A percentile compares a stretch with the other conserved stretches of the same genome.
phyloP scores from a whole-genome alignment of 2,329 filamentous ascomycete genomes.

The Aspergillus brasiliensis region DNA sequence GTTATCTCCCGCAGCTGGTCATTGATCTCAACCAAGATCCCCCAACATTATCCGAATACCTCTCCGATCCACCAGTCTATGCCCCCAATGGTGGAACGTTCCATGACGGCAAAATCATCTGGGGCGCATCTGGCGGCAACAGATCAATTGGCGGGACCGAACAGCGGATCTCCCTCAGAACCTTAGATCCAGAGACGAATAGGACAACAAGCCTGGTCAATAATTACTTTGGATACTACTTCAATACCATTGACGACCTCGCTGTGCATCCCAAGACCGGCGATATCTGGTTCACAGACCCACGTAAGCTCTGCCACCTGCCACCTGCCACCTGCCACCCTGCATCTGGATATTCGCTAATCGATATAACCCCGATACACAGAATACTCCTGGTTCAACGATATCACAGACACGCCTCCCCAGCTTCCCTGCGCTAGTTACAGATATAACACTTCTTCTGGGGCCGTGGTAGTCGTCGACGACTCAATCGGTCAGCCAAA shows the following conservation, averaged over 20 bases:
- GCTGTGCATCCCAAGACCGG: conserved; percentile 45
- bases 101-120: conserved; percentile 44
- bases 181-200: conserved; percentile 50
- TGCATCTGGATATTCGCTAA: too few species aligned
- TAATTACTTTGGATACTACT: conserved; percentile 47
- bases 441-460: conserved; percentile 46
- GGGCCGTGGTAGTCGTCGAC: conserved; percentile 45
- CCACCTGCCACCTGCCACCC: neutral
- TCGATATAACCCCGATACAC: too few species aligned
- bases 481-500: conserved; percentile 48
- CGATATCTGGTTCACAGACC: conserved; percentile 56
- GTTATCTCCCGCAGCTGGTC: conserved; percentile 42
- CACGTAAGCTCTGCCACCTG: conserved; percentile 27
- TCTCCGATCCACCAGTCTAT: conserved; percentile 48
- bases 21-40: conserved; percentile 48
- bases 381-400: conserved; percentile 42
- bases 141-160: conserved; percentile 38
- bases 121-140: conserved; percentile 42
- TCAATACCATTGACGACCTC: conserved; percentile 22
- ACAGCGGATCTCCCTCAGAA: conserved; percentile 46
- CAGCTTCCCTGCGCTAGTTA: conserved; percentile 40
- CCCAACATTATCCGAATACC: conserved; percentile 42
- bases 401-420: conserved; percentile 38
- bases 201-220: conserved; percentile 46
- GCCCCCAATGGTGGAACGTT: conserved; percentile 47